Evolutionary conservation across 805 yeast species (phyloP), one percentile per base, ranked within the genome.

Genomic region (Middelhovenomyces tepae): DNA sequence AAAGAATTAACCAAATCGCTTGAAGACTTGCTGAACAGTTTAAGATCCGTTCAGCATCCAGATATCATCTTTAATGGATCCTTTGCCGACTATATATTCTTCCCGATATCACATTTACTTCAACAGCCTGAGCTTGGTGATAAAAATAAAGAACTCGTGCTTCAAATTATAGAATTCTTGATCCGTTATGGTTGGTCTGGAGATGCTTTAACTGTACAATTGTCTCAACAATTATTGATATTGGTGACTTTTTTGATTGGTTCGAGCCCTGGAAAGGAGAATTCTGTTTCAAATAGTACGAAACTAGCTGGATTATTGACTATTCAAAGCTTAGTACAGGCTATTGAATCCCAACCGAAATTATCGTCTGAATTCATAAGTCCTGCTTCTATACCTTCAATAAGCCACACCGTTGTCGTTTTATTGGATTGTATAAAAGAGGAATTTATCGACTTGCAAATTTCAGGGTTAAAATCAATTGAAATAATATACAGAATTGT

Each of bases 61-160:
- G 30, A 32, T 15, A 14, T 10, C 7, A 31, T 21, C n/a, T 36
- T 32, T 27, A 45, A 42, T 31, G 33, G 44, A 8, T 34, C 35
- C 8, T 46, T 76, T 13, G 79, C 79, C 0, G 81, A 77, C 39
- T 75, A 76, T 38, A 62, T 77, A 1, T 75, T 75, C 51, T 65
- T 73, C 8, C 85, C 86, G 0, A 45, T 78, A 2, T 65, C 74
- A 1, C 66, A 67, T 34, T 47, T 78, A 6, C 51, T 78, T 25
- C 67, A 69, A 36, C 67, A 67, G 27, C 64, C 59, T 8, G 29
- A 32, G n/a, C 47, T 75, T 1, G 62, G 67, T 2, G 71, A 68
- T 28, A 43, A 63, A 1, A 71, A 64, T 29, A 54, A 65, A 2
- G 75, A 71, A 37, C 53, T 57, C 17, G 48, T 70, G 1, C 46